phyloP scores from a whole-genome alignment of 2,329 filamentous ascomycete species.

The Penicillium sp. region DNA sequence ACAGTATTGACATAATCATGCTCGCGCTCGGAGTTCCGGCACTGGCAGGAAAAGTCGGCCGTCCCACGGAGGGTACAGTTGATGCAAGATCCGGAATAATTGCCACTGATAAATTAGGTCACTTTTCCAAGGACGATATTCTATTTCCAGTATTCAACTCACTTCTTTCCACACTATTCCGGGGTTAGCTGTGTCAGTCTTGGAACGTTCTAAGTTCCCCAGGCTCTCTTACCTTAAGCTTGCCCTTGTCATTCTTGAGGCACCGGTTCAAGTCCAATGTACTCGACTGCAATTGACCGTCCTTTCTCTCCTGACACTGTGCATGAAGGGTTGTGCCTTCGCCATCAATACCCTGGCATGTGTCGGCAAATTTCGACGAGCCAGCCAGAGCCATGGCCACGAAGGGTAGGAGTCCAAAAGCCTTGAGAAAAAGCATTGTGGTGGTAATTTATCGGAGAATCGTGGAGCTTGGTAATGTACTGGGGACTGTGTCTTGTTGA shows the following conservation, averaged over 20 bases:
- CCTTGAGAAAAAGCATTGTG: constrained; percentile 18
- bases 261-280: constrained; percentile 21
- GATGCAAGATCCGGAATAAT: constrained; percentile 19
- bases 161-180: constrained; percentile 21
- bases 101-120: constrained; percentile 12
- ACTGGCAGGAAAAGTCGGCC: constrained; percentile 18
- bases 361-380: constrained; percentile 19
- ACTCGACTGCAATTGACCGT: constrained; percentile 11
- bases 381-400: constrained; percentile 13
- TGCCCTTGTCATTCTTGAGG: constrained; percentile 19
- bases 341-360: constrained; percentile 17
- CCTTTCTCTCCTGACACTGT: constrained; percentile 14
- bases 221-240: constrained; percentile 9
- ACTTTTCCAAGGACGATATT: neutral
- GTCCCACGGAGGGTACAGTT: constrained; percentile 18
- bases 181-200: neutral
- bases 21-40: constrained; percentile 11
- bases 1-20: constrained; percentile 15
- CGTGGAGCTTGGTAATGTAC: too few species aligned
- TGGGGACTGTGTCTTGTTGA: too few species aligned
- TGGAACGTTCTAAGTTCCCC: too few species aligned
- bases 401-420: constrained; percentile 15
- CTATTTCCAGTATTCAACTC: neutral
- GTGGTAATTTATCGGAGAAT: too few species aligned
- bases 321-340: constrained; percentile 12